phyloP scores from a whole-genome alignment of 2,329 filamentous ascomycete species.

The Fusarium irregulare region DNA sequence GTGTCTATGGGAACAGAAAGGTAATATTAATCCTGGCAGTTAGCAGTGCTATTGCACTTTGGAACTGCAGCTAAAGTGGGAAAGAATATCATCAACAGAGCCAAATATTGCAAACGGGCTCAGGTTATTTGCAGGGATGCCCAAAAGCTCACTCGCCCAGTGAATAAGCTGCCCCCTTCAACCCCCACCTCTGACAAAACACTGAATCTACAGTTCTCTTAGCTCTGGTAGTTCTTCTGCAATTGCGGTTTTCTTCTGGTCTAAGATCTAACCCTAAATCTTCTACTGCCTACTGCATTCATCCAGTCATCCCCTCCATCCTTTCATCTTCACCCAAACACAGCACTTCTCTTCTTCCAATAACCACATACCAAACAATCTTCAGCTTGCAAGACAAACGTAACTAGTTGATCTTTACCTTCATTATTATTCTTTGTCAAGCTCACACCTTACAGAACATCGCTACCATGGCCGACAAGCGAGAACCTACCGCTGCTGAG shows the following conservation, averaged over 20 bases:
- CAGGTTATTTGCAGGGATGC: not conserved
- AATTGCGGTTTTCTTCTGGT: constrained; percentile 1
- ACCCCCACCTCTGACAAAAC: not conserved
- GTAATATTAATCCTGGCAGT: not conserved
- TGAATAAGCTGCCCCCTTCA: not conserved
- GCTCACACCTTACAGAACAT: constrained; percentile 13
- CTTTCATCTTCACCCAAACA: constrained; percentile 2
- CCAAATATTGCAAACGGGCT: not conserved
- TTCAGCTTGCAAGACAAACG: not conserved
- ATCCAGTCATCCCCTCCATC: not conserved
- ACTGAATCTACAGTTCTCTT: not conserved
- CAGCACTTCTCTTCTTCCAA: not conserved
- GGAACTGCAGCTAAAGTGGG: not conserved
- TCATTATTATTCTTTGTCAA: not conserved
- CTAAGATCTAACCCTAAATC: constrained; percentile 1
- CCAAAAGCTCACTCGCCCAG: not conserved
- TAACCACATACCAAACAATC: not conserved
- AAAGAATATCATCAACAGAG: not conserved
- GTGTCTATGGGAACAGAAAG: not conserved
- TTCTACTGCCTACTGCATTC: not conserved
- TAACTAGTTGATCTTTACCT: not conserved
- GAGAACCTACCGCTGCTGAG: constrained; percentile 55
- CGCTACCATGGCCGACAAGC: constrained; percentile 50
- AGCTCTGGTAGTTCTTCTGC: constrained; percentile 7
- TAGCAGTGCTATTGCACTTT: constrained; percentile 1